Evolutionary conservation across 352 stramenopile species (phyloP), one percentile per base, ranked within the genome.

Genomic region (Phytopythium aichiense): DNA sequence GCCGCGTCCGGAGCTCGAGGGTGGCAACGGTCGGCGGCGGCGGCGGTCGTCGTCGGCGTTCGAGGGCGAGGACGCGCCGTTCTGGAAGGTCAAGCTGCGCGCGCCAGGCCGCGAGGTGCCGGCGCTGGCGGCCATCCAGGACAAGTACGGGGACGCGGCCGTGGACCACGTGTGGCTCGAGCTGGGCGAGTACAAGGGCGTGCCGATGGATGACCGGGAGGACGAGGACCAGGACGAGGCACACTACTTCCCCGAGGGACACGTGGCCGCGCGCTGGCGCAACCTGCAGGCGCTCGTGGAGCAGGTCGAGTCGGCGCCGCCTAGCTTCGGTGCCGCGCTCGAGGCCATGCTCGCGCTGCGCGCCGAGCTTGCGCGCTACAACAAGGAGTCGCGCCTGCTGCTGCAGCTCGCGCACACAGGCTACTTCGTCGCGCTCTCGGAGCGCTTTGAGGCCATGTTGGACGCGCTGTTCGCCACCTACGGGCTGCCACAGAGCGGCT

Each of bases 341-440:
- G 54, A 60, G 23, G 54, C 22, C n/a, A 43, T 43, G 54, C 38
- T 60, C 4, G 54, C 54, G 23, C 11, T 50, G 54, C 37, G 54
- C n/a, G 54, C 35, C 35, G 54, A 60, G 54, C 54, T 60, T 15
- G 54, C 54, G 35, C 38, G 54, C 49, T 75, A 75, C 61, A 65
- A 75, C 58, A 70, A 65, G 51, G 65, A 72, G 58, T 40, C 57
- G 33, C 68, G 71, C 8, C 55, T 70, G 58, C 55, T 75, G 38
- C 52, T 75, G 43, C 71, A 72, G 65, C 40, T 75, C 42, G 68
- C 68, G 35, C 65, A 75, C 61, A 72, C 68, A n/a, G 65, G 65
- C 6, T 64, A 64, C 43, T 61, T 75, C 11, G 56, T 61, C 35
- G 58, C 65, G 35, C 65, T 75, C 31, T 52, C 71, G 58, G 65